Conservation (phyloP, 306 rosid species). For the Fagus sylvatica region DNA sequence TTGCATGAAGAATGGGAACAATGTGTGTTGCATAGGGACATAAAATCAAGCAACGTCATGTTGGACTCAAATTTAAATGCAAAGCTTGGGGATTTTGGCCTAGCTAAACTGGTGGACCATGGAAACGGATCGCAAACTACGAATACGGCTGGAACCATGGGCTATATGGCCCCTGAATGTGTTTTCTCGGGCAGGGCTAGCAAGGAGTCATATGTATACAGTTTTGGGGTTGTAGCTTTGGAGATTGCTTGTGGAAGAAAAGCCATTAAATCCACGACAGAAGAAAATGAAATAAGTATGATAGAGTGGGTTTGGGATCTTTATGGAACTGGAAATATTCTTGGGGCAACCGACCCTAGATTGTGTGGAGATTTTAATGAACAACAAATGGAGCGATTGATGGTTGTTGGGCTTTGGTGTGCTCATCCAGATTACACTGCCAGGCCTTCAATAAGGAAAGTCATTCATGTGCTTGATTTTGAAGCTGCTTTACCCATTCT, state of each 20-base stretch:
- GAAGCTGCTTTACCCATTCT: not conserved
- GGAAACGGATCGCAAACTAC: not conserved
- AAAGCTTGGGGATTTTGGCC: not conserved
- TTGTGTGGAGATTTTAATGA: not conserved
- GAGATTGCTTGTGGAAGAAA: not conserved
- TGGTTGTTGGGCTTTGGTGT: not conserved
- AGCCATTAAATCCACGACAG: not conserved
- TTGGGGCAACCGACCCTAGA: not conserved
- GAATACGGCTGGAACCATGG: not conserved
- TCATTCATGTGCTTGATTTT: not conserved
- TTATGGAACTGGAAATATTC: not conserved
- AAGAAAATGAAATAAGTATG: not conserved
- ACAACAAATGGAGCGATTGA: not conserved
- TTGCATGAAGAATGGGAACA: not conserved
- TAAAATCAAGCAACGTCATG: not conserved
- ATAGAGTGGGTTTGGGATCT: not conserved
- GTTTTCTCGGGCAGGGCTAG: not conserved
- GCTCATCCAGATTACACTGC: not conserved
- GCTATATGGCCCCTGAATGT: not conserved
- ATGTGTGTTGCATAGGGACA: not conserved
- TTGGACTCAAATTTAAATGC: not conserved
- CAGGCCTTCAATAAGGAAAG: not conserved
- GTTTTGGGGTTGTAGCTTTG: not conserved
- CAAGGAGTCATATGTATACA: not conserved
- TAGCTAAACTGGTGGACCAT: not conserved